Evolutionary conservation across 176 grass and related monocot species (phyloP), one percentile per base, ranked within the genome.

Genomic region (Tillandsia fasciculata): DNA sequence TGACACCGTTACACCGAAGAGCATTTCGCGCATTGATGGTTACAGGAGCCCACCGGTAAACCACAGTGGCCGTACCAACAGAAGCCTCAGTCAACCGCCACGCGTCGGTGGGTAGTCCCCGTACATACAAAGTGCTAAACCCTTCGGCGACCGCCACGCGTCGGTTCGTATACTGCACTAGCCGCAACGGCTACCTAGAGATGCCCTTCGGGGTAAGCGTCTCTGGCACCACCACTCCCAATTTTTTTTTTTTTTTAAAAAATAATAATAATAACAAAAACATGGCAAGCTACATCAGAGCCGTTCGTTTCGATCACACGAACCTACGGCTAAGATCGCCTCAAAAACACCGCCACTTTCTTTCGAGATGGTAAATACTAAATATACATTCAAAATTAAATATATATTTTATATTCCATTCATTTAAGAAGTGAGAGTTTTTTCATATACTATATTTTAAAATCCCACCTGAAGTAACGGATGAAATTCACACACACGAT

Each of bases 171-270:
- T 20, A n/a, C 33, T 15, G n/a, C 15, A 12, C 33, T 2, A 67
- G 23, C 26, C n/a, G 69, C 70, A 67, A 80, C 77, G 63, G 61
- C 58, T 71, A 50, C 63, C 51, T 74, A 49, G 52, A 74, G 59
- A 74, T 63, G 59, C 24, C 26, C 15, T 2, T 51, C 9, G 24
- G 15, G 49, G 18, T 53, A 17, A 54, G 23, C 10, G 13, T 6
- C 24, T 49, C n/a, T 13, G n/a, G 28, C 22, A 18, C 17, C 6
- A 24, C 22, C 53, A 9, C 17, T 0, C 26, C 48, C 24, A 11
- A 12, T 26, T 17, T 17, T 51, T 15, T 26, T 17, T 17, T 51
- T 15, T 17, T 74, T 64, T 74, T 54, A 42, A 64, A 49, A 12
- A 17, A 11, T 48, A 64, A 20, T 15, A 61, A 18, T 15, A 20